A percentile compares a stretch with the other conserved stretches of the same genome.
These are phyloP conservation scores for Filobasidium floriforme DNA, from an alignment of 768 basidiomycete genomes.

Conservation along the genomic window DNA sequence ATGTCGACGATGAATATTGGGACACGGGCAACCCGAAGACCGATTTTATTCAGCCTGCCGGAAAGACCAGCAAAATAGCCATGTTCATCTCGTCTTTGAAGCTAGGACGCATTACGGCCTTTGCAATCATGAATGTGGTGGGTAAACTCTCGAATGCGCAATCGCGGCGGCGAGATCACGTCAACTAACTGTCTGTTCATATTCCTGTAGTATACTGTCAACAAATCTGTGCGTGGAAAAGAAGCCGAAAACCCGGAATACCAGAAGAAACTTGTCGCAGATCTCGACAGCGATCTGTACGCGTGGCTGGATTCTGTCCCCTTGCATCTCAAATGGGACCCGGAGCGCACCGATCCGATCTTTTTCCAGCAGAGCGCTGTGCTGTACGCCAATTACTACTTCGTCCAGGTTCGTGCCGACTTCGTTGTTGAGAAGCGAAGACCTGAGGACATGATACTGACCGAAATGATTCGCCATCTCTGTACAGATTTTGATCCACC, in stretches of 20 bases:
- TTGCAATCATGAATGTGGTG: constrained; percentile 59
- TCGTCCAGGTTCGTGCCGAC: constrained; percentile 36
- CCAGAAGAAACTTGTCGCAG: constrained; percentile 53
- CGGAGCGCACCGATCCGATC: constrained; percentile 49
- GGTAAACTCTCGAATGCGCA: constrained; percentile 27
- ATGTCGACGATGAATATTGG: constrained; percentile 81
- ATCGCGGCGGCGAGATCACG: too few species aligned
- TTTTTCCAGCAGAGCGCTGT: constrained; percentile 58
- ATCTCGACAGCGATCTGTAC: constrained; percentile 62
- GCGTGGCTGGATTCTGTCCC: constrained; percentile 67
- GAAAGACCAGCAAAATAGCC: constrained; percentile 53
- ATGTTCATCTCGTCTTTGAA: constrained; percentile 56
- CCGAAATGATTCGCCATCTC: neutral
- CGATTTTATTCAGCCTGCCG: constrained; percentile 60
- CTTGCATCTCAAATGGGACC: constrained; percentile 55
- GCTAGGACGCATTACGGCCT: constrained; percentile 58
- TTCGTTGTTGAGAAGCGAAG: neutral
- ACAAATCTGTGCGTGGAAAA: constrained; percentile 48
- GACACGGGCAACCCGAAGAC: constrained; percentile 52
- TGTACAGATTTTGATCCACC: constrained; percentile 63
- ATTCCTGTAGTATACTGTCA: constrained; percentile 60
- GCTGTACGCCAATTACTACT: constrained; percentile 57
- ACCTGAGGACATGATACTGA: neutral
- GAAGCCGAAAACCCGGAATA: constrained; percentile 29
- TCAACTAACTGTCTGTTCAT: too few species aligned